These are phyloP conservation scores for Rhamnella rubrinervis DNA, from an alignment of 331 rosid genomes.

Conservation along the genomic window DNA sequence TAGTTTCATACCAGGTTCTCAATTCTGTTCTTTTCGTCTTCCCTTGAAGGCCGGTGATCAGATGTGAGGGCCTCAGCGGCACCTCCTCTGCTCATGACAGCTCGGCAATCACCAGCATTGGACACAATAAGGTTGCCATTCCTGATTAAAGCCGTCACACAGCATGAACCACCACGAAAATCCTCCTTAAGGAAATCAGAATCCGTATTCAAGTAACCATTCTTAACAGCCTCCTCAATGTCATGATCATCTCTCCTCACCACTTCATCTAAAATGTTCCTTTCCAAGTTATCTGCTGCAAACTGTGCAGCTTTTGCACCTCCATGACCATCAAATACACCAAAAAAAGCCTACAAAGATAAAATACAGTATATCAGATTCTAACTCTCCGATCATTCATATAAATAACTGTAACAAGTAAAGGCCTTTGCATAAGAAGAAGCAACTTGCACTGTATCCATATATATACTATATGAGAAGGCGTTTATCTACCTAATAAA, in stretches of 20 bases:
- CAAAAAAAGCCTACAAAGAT: slow-evolving; percentile 76
- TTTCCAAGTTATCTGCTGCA: slow-evolving; percentile 66
- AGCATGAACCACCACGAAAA: slow-evolving; percentile 77
- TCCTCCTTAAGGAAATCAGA: slow-evolving; percentile 73
- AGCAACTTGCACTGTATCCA: background rate
- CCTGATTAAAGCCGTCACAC: slow-evolving; percentile 75
- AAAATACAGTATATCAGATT: slow-evolving; percentile 22
- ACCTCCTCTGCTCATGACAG: slow-evolving; percentile 79
- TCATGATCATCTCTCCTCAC: slow-evolving; percentile 38
- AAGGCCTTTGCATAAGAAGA: background rate
- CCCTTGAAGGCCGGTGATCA: slow-evolving; percentile 84
- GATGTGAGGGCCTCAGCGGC: slow-evolving; percentile 78
- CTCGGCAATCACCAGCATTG: slow-evolving; percentile 90
- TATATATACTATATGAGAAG: background rate
- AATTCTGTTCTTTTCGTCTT: slow-evolving; percentile 75
- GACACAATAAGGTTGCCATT: slow-evolving; percentile 73
- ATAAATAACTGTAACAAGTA: background rate
- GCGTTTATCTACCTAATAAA: background rate
- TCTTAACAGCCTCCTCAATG: slow-evolving; percentile 67
- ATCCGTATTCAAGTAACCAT: slow-evolving; percentile 79
- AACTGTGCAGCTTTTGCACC: slow-evolving; percentile 85
- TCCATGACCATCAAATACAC: slow-evolving; percentile 92
- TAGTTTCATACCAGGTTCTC: slow-evolving; percentile 55
- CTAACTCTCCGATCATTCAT: background rate
- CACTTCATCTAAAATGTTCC: slow-evolving; percentile 62